Percentiles rank a stretch among this genome's conserved stretches.
phyloP scores from a whole-genome alignment of 306 rosid genomes.

The Cucurbita ficifolia region DNA sequence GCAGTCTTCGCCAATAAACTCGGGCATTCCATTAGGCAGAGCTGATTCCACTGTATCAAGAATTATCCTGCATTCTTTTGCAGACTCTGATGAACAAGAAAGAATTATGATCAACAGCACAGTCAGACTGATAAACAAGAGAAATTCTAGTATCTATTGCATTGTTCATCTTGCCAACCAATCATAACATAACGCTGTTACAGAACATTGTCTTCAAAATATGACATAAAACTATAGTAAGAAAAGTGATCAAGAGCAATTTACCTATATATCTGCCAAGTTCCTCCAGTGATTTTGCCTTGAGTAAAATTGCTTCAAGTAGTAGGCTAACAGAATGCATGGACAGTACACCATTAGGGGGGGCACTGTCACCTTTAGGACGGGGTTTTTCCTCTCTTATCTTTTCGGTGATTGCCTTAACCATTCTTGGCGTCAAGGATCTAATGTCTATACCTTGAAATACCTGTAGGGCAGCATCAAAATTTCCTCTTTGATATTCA shows the following conservation, averaged over 20 bases:
- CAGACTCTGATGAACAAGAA: conserved; percentile 53
- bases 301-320: conserved; percentile 78
- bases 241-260: conserved; percentile 6
- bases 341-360: conserved; percentile 54
- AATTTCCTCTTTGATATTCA: conserved; percentile 85
- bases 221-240: not conserved
- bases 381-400: conserved; percentile 39
- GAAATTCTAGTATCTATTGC: not conserved
- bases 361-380: conserved; percentile 31
- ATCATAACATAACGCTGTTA: not conserved
- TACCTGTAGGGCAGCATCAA: conserved; percentile 74
- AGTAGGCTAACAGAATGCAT: conserved; percentile 89
- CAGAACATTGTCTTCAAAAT: not conserved
- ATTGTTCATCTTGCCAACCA: not conserved
- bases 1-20: conserved; percentile 49
- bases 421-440: conserved; percentile 58
- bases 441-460: conserved; percentile 76
- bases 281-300: conserved; percentile 71
- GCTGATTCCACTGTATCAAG: conserved; percentile 74
- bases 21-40: conserved; percentile 64
- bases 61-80: conserved; percentile 66
- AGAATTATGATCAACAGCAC: not conserved
- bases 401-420: conserved; percentile 51
- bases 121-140: not conserved
- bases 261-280: conserved; percentile 56